phyloP scores from a whole-genome alignment of 164 flowering plant genomes.

The Warburgia ugandensis region DNA sequence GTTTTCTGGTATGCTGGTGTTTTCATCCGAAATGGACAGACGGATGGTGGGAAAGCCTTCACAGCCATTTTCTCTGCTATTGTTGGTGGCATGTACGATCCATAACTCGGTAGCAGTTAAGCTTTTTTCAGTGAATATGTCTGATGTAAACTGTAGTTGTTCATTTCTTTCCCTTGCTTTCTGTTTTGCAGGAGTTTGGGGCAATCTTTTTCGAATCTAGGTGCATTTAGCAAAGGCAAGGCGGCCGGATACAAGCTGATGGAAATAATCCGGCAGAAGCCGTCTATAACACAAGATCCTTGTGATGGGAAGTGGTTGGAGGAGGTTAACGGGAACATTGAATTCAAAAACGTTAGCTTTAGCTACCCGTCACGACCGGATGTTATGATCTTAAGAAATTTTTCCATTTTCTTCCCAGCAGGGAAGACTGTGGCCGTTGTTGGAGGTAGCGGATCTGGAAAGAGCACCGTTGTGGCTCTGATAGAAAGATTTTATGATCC shows the following conservation, averaged over 20 bases:
- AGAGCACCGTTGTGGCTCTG: constrained; percentile 90
- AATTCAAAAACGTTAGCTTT: constrained; percentile 78
- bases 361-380: constrained; percentile 97
- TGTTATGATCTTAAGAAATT: constrained; percentile 64
- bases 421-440: constrained; percentile 98
- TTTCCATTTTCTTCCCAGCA: constrained; percentile 78
- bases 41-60: constrained; percentile 96
- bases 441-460: constrained; percentile 99
- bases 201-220: constrained; percentile 93
- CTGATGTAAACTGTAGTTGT: too few species aligned
- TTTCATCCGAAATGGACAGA: constrained; percentile 83
- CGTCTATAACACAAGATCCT: constrained; percentile 63
- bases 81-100: constrained; percentile 95
- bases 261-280: constrained; percentile 90
- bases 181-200: constrained; percentile 78
- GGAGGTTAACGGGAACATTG: constrained; percentile 78
- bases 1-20: constrained; percentile 99
- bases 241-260: constrained; percentile 88
- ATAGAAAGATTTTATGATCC: constrained; percentile 97
- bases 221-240: constrained; percentile 98
- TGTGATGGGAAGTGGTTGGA: constrained; percentile 55
- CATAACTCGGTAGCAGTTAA: background rate
- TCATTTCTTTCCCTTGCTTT: too few species aligned
- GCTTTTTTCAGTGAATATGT: too few species aligned
- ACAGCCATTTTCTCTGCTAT: constrained; percentile 97